A percentile compares a stretch with the other conserved stretches of the same genome.
phyloP scores from a whole-genome alignment of 2,329 filamentous ascomycete species.

The Aspergillus japonicus region DNA sequence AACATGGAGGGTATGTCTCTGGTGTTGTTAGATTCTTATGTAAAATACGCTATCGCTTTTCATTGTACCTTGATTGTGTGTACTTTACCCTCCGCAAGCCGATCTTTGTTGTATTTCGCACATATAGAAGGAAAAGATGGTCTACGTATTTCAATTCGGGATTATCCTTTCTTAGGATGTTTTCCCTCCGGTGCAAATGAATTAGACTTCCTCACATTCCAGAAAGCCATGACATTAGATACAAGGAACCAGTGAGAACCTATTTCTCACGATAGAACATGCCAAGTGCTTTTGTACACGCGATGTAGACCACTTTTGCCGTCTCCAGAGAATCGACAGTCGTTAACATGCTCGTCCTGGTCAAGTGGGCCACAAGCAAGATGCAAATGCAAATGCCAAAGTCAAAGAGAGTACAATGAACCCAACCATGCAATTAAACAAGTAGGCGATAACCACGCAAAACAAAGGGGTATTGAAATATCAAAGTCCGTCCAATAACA shows the following conservation, averaged over 20 bases:
- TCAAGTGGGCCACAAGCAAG: neutral
- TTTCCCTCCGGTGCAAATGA: too few species aligned
- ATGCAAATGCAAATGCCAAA: neutral
- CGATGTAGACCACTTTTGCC: neutral
- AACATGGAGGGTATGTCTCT: conserved; percentile 14
- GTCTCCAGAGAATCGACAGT: neutral
- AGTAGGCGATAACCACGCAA: neutral
- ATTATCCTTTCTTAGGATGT: neutral
- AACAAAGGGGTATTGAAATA: conserved; percentile 5
- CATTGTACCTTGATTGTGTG: conserved; percentile 10
- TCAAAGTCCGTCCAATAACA: neutral
- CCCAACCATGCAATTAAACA: neutral
- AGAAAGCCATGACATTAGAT: neutral
- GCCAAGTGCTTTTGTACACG: neutral
- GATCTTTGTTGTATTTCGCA: neutral
- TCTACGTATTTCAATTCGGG: neutral
- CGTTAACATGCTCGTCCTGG: neutral
- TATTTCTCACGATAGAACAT: neutral
- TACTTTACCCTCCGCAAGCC: neutral
- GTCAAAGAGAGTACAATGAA: neutral
- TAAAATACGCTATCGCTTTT: conserved; percentile 20
- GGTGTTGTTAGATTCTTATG: conserved; percentile 11
- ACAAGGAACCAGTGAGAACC: neutral
- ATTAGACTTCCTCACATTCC: neutral
- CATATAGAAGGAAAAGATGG: neutral